A percentile compares a stretch with the other conserved stretches of the same genome.
Evolutionary conservation across 805 yeast species (phyloP).

Genomic region (Saccharomycopsis malanga): DNA sequence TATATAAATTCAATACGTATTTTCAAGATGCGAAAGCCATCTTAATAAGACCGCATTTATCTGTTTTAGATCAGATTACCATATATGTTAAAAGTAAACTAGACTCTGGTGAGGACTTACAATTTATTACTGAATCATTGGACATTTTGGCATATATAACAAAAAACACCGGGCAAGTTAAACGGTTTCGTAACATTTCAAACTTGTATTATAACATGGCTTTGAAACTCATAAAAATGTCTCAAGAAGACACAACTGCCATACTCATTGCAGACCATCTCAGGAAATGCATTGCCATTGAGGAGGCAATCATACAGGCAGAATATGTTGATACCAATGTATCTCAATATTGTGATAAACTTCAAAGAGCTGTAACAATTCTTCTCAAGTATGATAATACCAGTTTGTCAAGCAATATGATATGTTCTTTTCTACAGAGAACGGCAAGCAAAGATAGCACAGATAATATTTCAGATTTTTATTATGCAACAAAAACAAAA

Average conservation of each 20-base stretch:
- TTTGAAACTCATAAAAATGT: constrained; percentile 21
- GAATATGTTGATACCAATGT: constrained; percentile 1
- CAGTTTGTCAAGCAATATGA: too few relatives aligned
- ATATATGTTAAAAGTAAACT: constrained; percentile 4
- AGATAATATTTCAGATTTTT: too few relatives aligned
- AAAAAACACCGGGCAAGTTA: constrained; percentile 26
- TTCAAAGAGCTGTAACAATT: constrained; percentile 3
- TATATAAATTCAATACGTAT: too few relatives aligned
- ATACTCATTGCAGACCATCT: background rate
- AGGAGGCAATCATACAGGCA: background rate
- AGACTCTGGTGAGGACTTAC: background rate
- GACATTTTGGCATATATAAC: constrained; percentile 24
- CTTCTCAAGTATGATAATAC: too few relatives aligned
- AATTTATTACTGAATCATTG: constrained; percentile 20
- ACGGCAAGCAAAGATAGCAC: too few relatives aligned
- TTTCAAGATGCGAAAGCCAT: too few relatives aligned
- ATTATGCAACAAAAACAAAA: background rate
- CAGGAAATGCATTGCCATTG: constrained; percentile 2
- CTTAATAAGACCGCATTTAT: constrained; percentile 6
- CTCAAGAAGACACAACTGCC: background rate
- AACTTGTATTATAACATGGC: constrained; percentile 40
- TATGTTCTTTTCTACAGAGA: too few relatives aligned
- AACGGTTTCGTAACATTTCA: constrained; percentile 40
- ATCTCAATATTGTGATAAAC: constrained; percentile 1
- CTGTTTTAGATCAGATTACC: constrained; percentile 8